A percentile compares a stretch with the other conserved stretches of the same genome.
Evolutionary conservation across 805 yeast species (phyloP).

Genomic region (Candida caryicola): DNA sequence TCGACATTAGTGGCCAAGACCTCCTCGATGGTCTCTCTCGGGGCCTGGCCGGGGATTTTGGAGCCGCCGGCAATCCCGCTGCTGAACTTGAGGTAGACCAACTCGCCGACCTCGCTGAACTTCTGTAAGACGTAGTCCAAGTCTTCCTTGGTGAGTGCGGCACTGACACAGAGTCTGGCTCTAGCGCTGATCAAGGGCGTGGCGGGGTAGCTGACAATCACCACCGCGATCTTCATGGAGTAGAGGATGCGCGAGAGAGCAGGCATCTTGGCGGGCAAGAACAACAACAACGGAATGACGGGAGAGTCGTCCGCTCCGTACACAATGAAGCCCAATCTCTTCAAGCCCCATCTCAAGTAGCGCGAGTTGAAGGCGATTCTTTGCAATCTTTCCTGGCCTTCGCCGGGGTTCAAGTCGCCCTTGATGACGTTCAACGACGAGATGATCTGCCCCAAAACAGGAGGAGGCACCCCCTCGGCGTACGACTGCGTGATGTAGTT

Average conservation of each 20-base stretch:
- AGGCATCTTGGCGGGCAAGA: conserved; percentile 93
- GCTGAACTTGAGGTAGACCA: conserved; percentile 68
- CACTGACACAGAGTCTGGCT: conserved; percentile 87
- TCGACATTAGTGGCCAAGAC: conserved; percentile 69
- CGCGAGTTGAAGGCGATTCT: conserved; percentile 96
- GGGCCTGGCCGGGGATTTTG: conserved; percentile 50
- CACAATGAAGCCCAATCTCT: conserved; percentile 89
- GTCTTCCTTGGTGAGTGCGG: conserved; percentile 92
- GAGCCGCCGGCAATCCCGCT: conserved; percentile 77
- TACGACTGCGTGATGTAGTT: conserved; percentile 71
- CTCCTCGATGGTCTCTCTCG: conserved; percentile 78
- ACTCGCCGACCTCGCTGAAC: conserved; percentile 76
- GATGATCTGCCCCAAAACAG: conserved; percentile 84
- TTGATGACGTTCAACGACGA: conserved; percentile 74
- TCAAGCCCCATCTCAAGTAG: conserved; percentile 85
- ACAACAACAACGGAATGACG: conserved; percentile 83
- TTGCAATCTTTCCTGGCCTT: conserved; percentile 85
- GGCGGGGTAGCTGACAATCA: conserved; percentile 96
- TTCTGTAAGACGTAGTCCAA: conserved; percentile 74
- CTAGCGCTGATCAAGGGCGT: conserved; percentile 88
- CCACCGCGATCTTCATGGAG: conserved; percentile 83
- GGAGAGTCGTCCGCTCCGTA: conserved; percentile 97
- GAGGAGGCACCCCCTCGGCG: conserved; percentile 87
- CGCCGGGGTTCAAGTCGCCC: conserved; percentile 86
- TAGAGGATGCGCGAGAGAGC: conserved; percentile 82